Base-by-base conservation (phyloP, 768 basidiomycete species). In the Daedaleopsis nitida region DNA sequence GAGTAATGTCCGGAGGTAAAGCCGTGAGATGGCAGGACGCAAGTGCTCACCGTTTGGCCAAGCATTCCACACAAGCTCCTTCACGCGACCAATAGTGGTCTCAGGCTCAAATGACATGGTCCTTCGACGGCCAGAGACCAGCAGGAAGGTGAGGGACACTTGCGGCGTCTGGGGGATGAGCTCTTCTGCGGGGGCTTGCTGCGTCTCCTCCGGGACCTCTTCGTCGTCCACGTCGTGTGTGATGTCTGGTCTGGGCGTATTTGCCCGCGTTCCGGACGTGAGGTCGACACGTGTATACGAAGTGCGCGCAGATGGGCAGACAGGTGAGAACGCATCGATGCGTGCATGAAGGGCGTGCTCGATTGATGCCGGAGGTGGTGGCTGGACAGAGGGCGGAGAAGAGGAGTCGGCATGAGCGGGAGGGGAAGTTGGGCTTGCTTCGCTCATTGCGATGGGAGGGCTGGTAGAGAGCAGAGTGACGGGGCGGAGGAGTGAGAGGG, bases 51-150 rank as follows among this genome's bases (percentile, higher is more conserved):
- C 89, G 67, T 78, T 75, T 32, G 89, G 89, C 91, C 91, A 93
- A 37, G 85, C 82, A 74, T 87, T 90, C 91, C 91, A 92, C 39
- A 87, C 83, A 50, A 93, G 81, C 75, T 93, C 91, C 74, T 92
- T 92, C 32, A 91, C 87, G 66, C 91, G 79, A 17, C 88, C 89
- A 35, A 92, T 77, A 0, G 89, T 88, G 21, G 83, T 88, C 65
- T 85, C 84, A 13, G 89, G 89, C 32, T 90, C 88, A 65, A 93
- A 93, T 0, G 81, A 76, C 83, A 92, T 89, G 0, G 85, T 84
- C 63, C 86, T 79, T 62, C 89, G 77, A 44, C 80, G 75, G 0
- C 91, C 89, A 0, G 88, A 86, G 27, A 91, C 82, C 52, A 91
- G 79, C 47, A 93, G 77, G 72, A 93, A 91, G 0, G 88, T 89